These are phyloP conservation scores for Naganishia albida DNA, from an alignment of 1,284 basidiomycete species.

Conservation along the genomic window DNA sequence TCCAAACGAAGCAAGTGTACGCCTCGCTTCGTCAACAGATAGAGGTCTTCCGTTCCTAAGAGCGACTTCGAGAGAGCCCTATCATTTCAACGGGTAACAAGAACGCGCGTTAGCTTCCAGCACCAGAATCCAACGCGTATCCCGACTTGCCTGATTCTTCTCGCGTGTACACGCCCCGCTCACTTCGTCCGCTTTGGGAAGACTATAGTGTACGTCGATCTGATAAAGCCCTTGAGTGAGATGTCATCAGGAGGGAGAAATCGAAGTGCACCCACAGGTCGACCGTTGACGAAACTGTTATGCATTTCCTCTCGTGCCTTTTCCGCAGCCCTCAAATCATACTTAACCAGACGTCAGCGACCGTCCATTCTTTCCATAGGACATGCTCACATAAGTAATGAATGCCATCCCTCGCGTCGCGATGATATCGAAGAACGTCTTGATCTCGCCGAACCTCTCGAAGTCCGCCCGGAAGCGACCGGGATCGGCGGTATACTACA, in stretches of 20 bases:
- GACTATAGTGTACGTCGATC: conserved; percentile 97
- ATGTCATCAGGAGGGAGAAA: not conserved
- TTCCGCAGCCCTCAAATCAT: conserved; percentile 85
- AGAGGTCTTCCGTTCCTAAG: too few species aligned
- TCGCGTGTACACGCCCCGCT: conserved; percentile 72
- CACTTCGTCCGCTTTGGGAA: conserved; percentile 82
- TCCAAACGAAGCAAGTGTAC: conserved; percentile 76
- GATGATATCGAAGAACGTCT: conserved; percentile 94
- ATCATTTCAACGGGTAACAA: too few species aligned
- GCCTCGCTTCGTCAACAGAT: conserved; percentile 58
- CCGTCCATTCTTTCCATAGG: not conserved
- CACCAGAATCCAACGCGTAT: too few species aligned
- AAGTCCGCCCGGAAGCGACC: conserved; percentile 80
- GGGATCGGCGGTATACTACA: conserved; percentile 85
- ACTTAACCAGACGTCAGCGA: conserved; percentile 59
- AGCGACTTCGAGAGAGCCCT: conserved; percentile 67
- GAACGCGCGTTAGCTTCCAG: too few species aligned
- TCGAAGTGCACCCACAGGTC: conserved; percentile 64
- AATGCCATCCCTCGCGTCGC: conserved; percentile 94
- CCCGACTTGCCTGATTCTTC: conserved; percentile 72
- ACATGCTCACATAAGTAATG: conserved; percentile 83
- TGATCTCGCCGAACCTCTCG: conserved; percentile 89
- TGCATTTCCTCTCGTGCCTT: conserved; percentile 83
- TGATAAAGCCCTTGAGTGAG: conserved; percentile 47
- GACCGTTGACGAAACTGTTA: conserved; percentile 76